phyloP scores from a whole-genome alignment of 352 stramenopile species.

The Globisporangium splendens region DNA sequence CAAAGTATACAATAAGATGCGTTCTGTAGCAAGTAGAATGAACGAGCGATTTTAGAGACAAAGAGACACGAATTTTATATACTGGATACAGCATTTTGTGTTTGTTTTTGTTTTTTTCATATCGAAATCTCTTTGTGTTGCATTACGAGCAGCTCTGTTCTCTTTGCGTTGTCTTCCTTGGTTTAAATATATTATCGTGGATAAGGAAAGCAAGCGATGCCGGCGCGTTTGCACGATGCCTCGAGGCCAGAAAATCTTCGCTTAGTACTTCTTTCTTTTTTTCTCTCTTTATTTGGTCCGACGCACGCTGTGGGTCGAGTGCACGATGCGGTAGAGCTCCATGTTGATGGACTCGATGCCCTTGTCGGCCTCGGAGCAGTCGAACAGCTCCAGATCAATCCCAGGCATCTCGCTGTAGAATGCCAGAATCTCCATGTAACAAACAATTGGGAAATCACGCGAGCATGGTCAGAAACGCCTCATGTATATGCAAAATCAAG shows the following conservation, averaged over 20 bases:
- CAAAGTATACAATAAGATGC: constrained; percentile 99
- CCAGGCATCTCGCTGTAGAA: constrained; percentile 84
- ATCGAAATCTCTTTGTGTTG: background rate
- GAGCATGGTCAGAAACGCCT: too few species aligned
- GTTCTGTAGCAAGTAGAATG: constrained; percentile 98
- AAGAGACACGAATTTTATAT: constrained; percentile 12
- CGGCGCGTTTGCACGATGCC: too few species aligned
- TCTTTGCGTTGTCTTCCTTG: background rate
- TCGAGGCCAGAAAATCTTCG: too few species aligned
- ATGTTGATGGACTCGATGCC: constrained; percentile 67
- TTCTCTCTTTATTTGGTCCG: constrained; percentile 18
- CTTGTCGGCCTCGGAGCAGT: constrained; percentile 78
- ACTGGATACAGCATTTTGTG: constrained; percentile 5
- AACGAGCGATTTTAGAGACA: constrained; percentile 92
- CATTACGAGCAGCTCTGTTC: background rate
- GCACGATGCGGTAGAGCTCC: constrained; percentile 71
- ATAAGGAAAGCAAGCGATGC: background rate
- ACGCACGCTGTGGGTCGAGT: constrained; percentile 32
- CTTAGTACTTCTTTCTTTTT: background rate
- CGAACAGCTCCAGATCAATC: constrained; percentile 71
- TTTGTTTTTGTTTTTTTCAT: background rate
- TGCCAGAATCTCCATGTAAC: constrained; percentile 55
- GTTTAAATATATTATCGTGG: constrained; percentile 7
- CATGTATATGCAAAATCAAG: background rate
- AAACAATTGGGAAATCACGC: too few species aligned